phyloP scores from a whole-genome alignment of 106 monocot species.

The Acorus calamus region DNA sequence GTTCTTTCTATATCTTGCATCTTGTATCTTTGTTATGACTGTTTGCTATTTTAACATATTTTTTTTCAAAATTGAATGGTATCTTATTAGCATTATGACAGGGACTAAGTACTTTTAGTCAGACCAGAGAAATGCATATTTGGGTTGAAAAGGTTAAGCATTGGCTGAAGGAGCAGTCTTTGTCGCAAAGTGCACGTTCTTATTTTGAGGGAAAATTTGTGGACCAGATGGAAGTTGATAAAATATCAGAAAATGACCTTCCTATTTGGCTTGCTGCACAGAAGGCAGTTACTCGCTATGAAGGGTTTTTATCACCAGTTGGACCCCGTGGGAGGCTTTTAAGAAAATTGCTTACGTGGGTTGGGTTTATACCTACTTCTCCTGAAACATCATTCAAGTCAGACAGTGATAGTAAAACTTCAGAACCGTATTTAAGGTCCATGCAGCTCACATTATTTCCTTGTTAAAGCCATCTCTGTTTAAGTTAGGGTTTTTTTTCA shows the following conservation, averaged over 20 bases:
- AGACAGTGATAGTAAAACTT: slow-evolving; percentile 23
- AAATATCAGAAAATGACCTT: slow-evolving; percentile 30
- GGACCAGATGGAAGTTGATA: slow-evolving; percentile 16
- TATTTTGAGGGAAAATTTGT: slow-evolving; percentile 13
- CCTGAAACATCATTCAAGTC: slow-evolving; percentile 39
- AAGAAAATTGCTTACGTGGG: slow-evolving; percentile 67
- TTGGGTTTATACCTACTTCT: slow-evolving; percentile 55
- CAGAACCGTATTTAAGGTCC: slow-evolving; percentile 54
- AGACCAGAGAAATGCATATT: slow-evolving; percentile 14
- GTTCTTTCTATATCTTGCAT: neutral
- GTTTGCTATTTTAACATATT: neutral
- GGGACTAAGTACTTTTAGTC: slow-evolving; percentile 40
- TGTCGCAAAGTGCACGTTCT: slow-evolving; percentile 20
- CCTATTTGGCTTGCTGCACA: slow-evolving; percentile 95
- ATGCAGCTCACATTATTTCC: slow-evolving; percentile 2
- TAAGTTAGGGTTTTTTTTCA: too few relatives aligned
- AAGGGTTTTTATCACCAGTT: slow-evolving; percentile 70
- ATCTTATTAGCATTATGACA: slow-evolving; percentile 15
- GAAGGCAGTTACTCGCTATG: slow-evolving; percentile 70
- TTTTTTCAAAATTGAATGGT: neutral
- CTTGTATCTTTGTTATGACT: neutral
- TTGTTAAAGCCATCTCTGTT: too few relatives aligned
- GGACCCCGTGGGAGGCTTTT: slow-evolving; percentile 89
- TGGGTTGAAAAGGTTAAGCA: slow-evolving; percentile 51
- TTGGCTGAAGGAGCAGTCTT: slow-evolving; percentile 68